Evolutionary conservation across 2,329 filamentous ascomycete species (phyloP), one percentile per base, ranked within the genome.

Genomic region (Fusarium guadeloupense): DNA sequence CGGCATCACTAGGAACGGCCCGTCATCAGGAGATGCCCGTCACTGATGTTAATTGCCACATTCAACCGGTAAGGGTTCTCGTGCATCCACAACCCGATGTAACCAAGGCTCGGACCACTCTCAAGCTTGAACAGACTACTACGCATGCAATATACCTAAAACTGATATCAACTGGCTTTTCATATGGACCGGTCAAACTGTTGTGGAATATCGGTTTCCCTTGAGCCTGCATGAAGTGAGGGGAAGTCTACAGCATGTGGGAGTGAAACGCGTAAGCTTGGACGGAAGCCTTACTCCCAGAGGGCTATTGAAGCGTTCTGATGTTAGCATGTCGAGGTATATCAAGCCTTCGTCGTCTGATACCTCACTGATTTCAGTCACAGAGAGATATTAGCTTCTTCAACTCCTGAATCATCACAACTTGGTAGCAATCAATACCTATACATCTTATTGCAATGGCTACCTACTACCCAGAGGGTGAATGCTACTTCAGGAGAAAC

Each of bases 391-490:
- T 5, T 4, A 40, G 26, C 6, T 7, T 10, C 8, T 39, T 16
- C 9, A 13, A 38, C 19, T 23, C 19, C 33, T 7, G 26, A 5
- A 8, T 26, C n/a, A 17, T 14, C 12, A 17, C n/a, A 6, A n/a
- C 3, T 6, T 2, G 9, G 9, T 23, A 33, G 2, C n/a, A 40
- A n/a, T 12, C 4, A 10, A 28, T 17, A 13, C 4, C 17, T 3
- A 4, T 10, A 4, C 6, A 9, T 2, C 28, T 5, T 2, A 9
- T 45, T 9, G 10, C 0, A 6, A 58, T 59, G 54, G 56, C 54
- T 16, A 34, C 47, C 0, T 59, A 59, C 9, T 59, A 59, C 7
- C 56, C 56, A 6, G 56, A 59, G 4, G 56, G 56, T n/a, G 56
- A 59, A 19, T 59, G 54, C 26, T 59, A 47, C 16, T 59, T 59